phyloP scores from a whole-genome alignment of 495 filamentous ascomycete genomes.

The Talaromyces ruber region DNA sequence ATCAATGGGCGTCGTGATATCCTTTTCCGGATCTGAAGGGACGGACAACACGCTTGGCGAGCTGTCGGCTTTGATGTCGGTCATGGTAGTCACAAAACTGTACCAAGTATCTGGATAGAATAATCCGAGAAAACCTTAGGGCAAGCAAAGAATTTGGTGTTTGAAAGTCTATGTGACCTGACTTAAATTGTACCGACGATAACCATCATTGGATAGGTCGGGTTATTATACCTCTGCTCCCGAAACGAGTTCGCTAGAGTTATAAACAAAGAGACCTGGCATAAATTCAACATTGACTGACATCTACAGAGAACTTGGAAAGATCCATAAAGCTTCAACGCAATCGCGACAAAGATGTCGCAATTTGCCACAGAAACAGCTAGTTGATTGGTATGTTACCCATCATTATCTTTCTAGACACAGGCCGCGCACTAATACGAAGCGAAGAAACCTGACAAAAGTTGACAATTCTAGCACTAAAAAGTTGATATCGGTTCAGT shows the following conservation, averaged over 20 bases:
- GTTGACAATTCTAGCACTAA: not conserved
- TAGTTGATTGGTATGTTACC: not conserved
- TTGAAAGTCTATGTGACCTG: not conserved
- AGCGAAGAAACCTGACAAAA: not conserved
- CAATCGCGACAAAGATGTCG: constrained; percentile 2
- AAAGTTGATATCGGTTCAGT: not conserved
- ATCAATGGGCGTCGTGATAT: not conserved
- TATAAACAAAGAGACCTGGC: not conserved
- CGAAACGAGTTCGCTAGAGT: not conserved
- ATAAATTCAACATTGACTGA: not conserved
- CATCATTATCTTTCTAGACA: not conserved
- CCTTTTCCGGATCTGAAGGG: not conserved
- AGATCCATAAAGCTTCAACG: not conserved
- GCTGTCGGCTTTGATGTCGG: not conserved
- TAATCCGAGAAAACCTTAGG: not conserved
- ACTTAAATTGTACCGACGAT: not conserved
- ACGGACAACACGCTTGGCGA: not conserved
- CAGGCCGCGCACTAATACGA: not conserved
- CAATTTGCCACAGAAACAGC: not conserved
- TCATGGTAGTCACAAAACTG: not conserved
- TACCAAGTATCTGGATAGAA: not conserved
- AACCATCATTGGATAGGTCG: not conserved
- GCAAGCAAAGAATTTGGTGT: not conserved
- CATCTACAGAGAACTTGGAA: not conserved
- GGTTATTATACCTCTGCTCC: not conserved